Base-by-base conservation (phyloP, 2,329 filamentous ascomycete species). In the Fusarium sp. region DNA sequence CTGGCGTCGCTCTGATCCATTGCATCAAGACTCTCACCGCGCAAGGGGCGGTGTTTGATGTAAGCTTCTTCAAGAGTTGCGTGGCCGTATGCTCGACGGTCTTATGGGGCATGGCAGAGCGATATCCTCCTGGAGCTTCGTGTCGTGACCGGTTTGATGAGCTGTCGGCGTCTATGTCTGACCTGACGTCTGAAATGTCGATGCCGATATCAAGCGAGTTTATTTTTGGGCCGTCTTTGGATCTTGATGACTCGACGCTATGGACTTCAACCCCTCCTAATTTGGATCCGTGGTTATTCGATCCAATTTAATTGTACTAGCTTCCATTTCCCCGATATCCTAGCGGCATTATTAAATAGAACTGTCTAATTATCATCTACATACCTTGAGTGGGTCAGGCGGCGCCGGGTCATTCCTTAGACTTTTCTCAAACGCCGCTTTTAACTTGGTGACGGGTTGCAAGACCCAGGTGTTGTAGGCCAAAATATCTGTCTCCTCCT, bases 401-500 rank as follows among this genome's bases (percentile, higher is more conserved):
- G 76, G 75, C 7, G 75, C 76, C 1, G 76, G 76, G 32, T 77
- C 75, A 23, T 46, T 56, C 52, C 60, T 71, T 3, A 78, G 28
- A 11, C 76, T 78, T 48, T 65, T 73, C 34, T 70, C 62, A 44
- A 77, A 76, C 36, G 68, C 71, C 0, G 65, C 45, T 15, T 60
- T 70, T 36, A 78, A 21, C 50, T 60, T 75, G 34, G 71, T 62
- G 6, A 77, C 61, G 1, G 76, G 76, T 48, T 78, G 76, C 40
- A 75, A 7, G 1, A 77, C 76, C 76, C 76, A 78, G 2, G 76
- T 77, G 15, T 77, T 76, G 39, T 67, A 76, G 0, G 70, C 56
- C 19, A 76, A 3, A 1, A 78, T 71, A 32, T 76, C 71, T 0
- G 74, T 72, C 57, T 78, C 76, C n/a, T 78, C 75, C 48, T 77